Evolutionary conservation across 768 basidiomycete species (phyloP).

Genomic region (Russula compacta): DNA sequence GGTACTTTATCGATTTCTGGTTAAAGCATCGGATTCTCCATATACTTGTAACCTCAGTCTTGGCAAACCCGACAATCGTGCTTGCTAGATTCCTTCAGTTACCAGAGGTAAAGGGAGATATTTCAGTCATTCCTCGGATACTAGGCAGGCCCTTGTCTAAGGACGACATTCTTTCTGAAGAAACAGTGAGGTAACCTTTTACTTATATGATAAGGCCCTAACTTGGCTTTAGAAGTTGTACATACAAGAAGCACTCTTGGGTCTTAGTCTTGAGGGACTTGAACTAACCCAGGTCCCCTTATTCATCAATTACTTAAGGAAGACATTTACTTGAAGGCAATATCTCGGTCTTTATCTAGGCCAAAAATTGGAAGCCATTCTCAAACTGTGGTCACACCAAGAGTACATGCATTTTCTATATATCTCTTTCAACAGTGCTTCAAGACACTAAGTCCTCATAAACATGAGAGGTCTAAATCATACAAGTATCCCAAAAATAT

Average conservation of each 20-base stretch:
- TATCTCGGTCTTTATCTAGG: neutral
- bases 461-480: neutral
- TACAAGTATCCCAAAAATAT: neutral
- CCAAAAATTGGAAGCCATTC: neutral
- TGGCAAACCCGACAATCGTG: neutral
- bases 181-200: neutral
- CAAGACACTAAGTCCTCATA: neutral
- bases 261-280: neutral
- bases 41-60: constrained; percentile 31
- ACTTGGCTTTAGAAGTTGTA: neutral
- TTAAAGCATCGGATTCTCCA: constrained; percentile 42
- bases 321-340: constrained; percentile 17
- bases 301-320: neutral
- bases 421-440: constrained; percentile 1
- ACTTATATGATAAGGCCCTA: neutral
- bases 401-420: neutral
- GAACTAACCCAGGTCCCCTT: neutral
- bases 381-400: constrained; percentile 11
- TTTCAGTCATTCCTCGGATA: neutral
- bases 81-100: neutral
- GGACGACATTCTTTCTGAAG: neutral
- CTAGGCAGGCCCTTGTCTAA: neutral
- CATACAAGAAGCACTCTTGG: neutral
- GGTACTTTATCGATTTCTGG: constrained; percentile 41
- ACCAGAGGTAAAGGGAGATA: neutral